Conservation (phyloP, 1,284 basidiomycete species). For the Afroboletus lepidellus region DNA sequence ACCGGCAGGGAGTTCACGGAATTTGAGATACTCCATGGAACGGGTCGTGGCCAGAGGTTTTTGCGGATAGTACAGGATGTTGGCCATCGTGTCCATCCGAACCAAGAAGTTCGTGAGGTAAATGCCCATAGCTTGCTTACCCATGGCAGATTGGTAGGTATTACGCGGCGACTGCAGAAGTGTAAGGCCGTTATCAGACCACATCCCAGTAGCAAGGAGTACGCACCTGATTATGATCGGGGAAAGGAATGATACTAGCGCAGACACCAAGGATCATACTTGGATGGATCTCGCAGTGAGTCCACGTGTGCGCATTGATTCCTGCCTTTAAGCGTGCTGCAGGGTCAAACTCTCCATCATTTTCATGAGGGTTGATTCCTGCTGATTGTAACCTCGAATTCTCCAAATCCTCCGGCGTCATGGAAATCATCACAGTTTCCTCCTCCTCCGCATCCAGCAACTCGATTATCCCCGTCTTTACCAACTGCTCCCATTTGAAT, state of each 20-base stretch:
- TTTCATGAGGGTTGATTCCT: constrained; percentile 57
- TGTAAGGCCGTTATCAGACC: constrained; percentile 14
- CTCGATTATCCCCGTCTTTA: constrained; percentile 90
- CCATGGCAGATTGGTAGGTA: constrained; percentile 99
- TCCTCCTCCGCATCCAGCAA: constrained; percentile 98
- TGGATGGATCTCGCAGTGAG: constrained; percentile 99
- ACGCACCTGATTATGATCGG: constrained; percentile 95
- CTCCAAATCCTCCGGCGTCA: constrained; percentile 96
- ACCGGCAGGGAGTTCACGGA: constrained; percentile 95
- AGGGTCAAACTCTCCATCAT: constrained; percentile 78
- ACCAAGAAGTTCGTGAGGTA: constrained; percentile 97
- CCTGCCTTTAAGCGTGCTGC: constrained; percentile 84
- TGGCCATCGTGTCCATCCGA: constrained; percentile 99
- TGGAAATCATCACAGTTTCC: constrained; percentile 99
- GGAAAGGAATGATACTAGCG: constrained; percentile 98
- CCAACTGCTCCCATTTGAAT: constrained; percentile 84
- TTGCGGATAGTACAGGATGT: constrained; percentile 97
- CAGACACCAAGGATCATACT: constrained; percentile 99
- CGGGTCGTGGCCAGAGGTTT: constrained; percentile 98
- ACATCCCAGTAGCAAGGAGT: neutral
- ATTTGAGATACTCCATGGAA: constrained; percentile 98
- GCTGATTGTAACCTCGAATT: constrained; percentile 70
- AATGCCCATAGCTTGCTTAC: constrained; percentile 99
- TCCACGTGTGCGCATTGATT: constrained; percentile 88
- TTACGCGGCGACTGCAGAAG: constrained; percentile 88